phyloP scores from a whole-genome alignment of 139 green algal species.

The Diplosphaera chodatii region DNA sequence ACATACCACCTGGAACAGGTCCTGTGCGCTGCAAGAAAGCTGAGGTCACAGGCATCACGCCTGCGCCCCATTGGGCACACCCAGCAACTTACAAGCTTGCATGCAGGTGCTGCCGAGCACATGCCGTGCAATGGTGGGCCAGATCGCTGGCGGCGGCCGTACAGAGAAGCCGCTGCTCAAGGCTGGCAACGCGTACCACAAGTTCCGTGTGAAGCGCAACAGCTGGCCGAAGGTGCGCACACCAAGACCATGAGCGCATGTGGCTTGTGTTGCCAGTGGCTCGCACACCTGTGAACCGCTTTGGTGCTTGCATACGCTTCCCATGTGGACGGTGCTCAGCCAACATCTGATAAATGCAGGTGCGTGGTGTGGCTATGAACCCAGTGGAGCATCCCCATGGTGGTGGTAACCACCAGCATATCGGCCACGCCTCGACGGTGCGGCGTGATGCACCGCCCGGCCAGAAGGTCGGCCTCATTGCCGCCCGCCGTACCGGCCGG shows the following conservation, averaged over 20 bases:
- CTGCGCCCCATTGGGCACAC: no score
- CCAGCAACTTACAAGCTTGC: no score
- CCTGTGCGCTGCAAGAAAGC: no score
- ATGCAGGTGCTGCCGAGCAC: slow-evolving; percentile 68
- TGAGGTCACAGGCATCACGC: no score
- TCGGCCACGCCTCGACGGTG: slow-evolving; percentile 97
- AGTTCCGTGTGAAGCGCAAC: slow-evolving; percentile 97
- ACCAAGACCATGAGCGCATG: no score
- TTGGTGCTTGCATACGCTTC: no score
- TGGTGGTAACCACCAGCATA: slow-evolving; percentile 99
- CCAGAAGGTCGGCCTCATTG: slow-evolving; percentile 84
- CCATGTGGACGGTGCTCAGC: no score
- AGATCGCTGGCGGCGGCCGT: slow-evolving; percentile 94
- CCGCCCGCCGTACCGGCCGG: slow-evolving; percentile 70
- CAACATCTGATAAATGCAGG: no score
- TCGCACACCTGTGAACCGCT: no score
- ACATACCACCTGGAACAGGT: no score
- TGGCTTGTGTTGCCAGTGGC: no score
- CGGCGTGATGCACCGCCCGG: slow-evolving; percentile 72
- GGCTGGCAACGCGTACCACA: slow-evolving; percentile 91
- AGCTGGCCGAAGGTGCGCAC: slow-evolving; percentile 62
- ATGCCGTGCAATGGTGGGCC: slow-evolving; percentile 92
- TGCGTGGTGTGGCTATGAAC: slow-evolving; percentile 99
- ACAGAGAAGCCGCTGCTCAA: slow-evolving; percentile 99
- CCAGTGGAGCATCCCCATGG: slow-evolving; percentile 99